phyloP scores from a whole-genome alignment of 345 rosid species.

The Eucalyptus paniculata region DNA sequence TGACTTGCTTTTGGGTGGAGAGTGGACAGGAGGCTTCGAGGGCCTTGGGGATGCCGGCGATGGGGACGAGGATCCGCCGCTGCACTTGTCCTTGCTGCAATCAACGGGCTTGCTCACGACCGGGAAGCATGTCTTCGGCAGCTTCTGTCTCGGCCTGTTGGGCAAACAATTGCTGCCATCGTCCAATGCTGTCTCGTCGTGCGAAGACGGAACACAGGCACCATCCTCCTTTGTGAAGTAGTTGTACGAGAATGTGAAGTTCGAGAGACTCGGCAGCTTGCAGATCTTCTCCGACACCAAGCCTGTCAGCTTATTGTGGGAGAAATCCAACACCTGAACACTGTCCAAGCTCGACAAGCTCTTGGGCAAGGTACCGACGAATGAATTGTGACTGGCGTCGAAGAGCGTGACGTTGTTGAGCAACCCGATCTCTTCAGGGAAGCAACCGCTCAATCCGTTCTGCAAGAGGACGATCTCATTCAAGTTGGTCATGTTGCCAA shows the following conservation, averaged over 20 bases:
- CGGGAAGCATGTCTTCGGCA: constrained; percentile 16
- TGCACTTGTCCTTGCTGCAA: constrained; percentile 50
- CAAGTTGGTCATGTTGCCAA: constrained; percentile 54
- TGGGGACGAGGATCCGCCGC: background rate
- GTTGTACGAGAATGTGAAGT: constrained; percentile 46
- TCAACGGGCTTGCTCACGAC: constrained; percentile 47
- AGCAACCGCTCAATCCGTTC: constrained; percentile 59
- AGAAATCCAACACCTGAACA: constrained; percentile 24
- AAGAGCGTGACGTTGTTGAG: constrained; percentile 38
- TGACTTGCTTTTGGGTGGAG: background rate
- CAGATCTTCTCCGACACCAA: constrained; percentile 35
- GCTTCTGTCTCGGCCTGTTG: constrained; percentile 31
- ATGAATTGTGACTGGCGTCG: constrained; percentile 40
- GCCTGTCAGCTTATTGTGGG: constrained; percentile 52
- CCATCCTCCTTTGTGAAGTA: constrained; percentile 40
- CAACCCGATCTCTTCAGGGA: constrained; percentile 51
- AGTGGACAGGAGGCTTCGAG: background rate
- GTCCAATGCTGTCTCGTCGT: constrained; percentile 16
- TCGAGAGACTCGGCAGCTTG: constrained; percentile 34
- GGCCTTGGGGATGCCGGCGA: background rate
- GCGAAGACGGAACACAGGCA: constrained; percentile 19
- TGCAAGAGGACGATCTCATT: constrained; percentile 44
- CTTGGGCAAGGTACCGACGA: constrained; percentile 33
- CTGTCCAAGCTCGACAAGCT: constrained; percentile 18
- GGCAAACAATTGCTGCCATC: constrained; percentile 44